Conservation (phyloP, 176 grass and related monocot species). For the Saccharum officinarum region DNA sequence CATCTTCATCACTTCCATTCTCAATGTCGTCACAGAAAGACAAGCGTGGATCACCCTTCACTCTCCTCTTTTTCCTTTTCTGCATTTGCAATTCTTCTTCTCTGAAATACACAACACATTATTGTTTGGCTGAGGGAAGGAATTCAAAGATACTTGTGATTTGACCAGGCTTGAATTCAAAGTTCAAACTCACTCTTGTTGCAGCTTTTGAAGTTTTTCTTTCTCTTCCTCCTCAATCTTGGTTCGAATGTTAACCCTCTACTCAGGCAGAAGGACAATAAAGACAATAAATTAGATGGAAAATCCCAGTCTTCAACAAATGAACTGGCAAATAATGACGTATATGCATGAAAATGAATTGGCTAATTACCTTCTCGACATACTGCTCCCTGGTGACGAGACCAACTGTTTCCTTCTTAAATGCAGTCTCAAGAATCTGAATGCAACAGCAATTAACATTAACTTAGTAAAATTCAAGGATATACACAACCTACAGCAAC, state of each 20-base stretch:
- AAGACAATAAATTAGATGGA: background rate
- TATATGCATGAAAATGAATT: background rate
- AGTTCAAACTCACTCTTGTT: slow-evolving; percentile 74
- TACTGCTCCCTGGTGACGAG: slow-evolving; percentile 97
- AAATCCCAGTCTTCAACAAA: background rate
- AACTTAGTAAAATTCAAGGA: background rate
- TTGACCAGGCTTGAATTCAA: background rate
- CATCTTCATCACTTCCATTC: slow-evolving; percentile 89
- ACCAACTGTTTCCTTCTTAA: slow-evolving; percentile 99
- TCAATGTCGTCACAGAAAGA: slow-evolving; percentile 87
- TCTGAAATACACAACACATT: slow-evolving; percentile 42
- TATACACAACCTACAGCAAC: background rate
- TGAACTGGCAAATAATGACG: background rate
- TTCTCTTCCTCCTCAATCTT: slow-evolving; percentile 99
- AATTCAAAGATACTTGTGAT: background rate
- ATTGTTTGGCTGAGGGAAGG: slow-evolving; percentile 9
- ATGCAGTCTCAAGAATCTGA: slow-evolving; percentile 97
- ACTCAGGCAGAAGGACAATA: background rate
- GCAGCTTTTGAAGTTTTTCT: slow-evolving; percentile 95
- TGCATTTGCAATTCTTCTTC: slow-evolving; percentile 92
- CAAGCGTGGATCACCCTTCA: slow-evolving; percentile 82
- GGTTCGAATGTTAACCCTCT: slow-evolving; percentile 93
- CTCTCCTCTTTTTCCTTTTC: slow-evolving; percentile 94
- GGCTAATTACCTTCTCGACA: slow-evolving; percentile 86
- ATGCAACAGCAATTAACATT: slow-evolving; percentile 5